Conservation (phyloP, 768 basidiomycete species). For the Tulasnella sp. region DNA sequence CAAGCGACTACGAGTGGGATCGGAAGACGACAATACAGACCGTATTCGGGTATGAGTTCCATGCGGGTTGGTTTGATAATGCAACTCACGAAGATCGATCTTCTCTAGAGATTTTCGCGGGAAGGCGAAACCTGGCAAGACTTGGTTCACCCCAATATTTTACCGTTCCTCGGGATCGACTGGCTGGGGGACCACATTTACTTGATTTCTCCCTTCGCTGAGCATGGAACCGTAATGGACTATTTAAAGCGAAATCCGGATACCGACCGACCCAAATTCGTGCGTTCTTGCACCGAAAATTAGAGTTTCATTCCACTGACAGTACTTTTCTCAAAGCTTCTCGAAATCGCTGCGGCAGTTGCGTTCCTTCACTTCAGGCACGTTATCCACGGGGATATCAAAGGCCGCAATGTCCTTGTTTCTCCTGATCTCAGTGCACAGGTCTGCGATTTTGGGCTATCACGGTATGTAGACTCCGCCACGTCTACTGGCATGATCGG, state of each 20-base stretch:
- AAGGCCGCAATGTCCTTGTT: neutral
- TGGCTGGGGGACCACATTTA: neutral
- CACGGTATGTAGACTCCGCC: neutral
- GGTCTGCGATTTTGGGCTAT: conserved; percentile 9
- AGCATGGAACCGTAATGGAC: neutral
- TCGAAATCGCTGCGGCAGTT: neutral
- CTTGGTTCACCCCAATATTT: neutral
- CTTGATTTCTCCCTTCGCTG: neutral
- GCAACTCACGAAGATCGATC: neutral
- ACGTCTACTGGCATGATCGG: conserved; percentile 6
- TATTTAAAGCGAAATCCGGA: neutral
- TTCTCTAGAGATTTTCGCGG: neutral
- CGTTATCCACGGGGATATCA: conserved; percentile 1
- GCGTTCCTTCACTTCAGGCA: neutral
- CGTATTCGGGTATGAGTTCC: neutral
- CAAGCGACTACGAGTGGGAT: neutral
- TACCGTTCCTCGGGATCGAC: neutral
- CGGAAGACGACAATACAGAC: neutral
- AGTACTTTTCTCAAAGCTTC: neutral
- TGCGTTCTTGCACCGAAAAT: neutral
- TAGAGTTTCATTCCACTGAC: neutral
- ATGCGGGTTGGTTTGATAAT: neutral
- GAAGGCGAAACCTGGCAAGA: conserved; percentile 1
- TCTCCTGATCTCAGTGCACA: neutral
- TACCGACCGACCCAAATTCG: neutral